phyloP scores from a whole-genome alignment of 306 rosid genomes.

The Pyrus betulifolia region DNA sequence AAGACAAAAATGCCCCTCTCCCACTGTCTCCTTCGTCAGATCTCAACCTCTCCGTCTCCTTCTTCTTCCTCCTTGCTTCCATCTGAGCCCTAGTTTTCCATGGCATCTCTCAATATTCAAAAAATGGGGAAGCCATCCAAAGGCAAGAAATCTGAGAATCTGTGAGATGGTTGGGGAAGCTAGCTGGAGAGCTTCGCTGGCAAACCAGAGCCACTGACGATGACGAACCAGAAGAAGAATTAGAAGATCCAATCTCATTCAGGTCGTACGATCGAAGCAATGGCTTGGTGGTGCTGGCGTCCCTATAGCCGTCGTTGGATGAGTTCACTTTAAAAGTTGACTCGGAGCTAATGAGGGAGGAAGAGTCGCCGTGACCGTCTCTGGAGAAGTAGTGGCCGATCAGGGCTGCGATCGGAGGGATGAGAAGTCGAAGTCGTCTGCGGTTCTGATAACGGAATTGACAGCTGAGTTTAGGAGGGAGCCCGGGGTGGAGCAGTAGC shows the following conservation, averaged over 20 bases:
- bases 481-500: no score
- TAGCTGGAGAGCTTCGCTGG: constrained; percentile 94
- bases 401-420: background rate
- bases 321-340: constrained; percentile 32
- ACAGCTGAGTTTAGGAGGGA: constrained; percentile 36
- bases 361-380: constrained; percentile 23
- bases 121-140: no score
- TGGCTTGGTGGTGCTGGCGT: background rate
- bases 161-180: constrained; percentile 54
- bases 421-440: background rate
- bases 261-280: constrained; percentile 38
- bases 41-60: no score
- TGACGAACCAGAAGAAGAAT: constrained; percentile 19
- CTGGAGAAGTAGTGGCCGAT: constrained; percentile 27
- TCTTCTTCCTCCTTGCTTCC: no score
- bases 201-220: constrained; percentile 42
- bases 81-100: no score
- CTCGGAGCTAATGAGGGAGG: constrained; percentile 30
- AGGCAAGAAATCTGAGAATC: no score
- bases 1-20: no score
- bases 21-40: no score
- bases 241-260: constrained; percentile 30
- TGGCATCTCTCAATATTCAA: no score
- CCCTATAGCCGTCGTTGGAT: constrained; percentile 10
- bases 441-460: constrained; percentile 47